phyloP scores from a whole-genome alignment of 345 rosid genomes.

The Syzygium oleosum region DNA sequence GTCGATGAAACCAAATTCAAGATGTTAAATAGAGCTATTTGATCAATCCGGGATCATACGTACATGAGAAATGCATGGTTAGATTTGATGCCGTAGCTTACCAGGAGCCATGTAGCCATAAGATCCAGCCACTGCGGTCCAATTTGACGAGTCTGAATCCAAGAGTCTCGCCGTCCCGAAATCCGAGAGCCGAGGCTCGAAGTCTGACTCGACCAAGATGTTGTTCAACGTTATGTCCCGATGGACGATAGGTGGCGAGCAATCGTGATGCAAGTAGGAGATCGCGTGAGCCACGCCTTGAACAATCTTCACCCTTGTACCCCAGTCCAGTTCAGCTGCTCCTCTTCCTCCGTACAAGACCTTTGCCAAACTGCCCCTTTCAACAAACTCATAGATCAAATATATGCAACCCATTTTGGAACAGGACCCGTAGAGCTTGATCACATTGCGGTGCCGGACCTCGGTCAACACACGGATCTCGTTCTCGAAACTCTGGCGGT shows the following conservation, averaged over 20 bases:
- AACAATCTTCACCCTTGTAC: constrained; percentile 30
- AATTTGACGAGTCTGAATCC: constrained; percentile 34
- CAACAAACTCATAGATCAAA: constrained; percentile 50
- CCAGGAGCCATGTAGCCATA: constrained; percentile 78
- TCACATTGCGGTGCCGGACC: constrained; percentile 48
- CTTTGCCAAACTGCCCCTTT: constrained; percentile 43
- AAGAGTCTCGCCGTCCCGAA: constrained; percentile 55
- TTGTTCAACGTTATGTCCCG: constrained; percentile 51
- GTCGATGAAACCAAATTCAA: background rate
- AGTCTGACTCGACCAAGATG: constrained; percentile 36
- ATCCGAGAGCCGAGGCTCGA: constrained; percentile 46
- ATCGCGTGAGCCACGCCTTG: constrained; percentile 56
- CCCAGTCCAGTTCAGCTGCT: constrained; percentile 28
- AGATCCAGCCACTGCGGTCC: constrained; percentile 50
- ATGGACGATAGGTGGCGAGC: constrained; percentile 50
- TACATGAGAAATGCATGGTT: background rate
- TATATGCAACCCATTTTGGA: constrained; percentile 30
- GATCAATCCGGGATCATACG: background rate
- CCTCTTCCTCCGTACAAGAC: constrained; percentile 26
- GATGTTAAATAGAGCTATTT: constrained; percentile 23
- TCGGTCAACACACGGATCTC: constrained; percentile 48
- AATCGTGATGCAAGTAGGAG: constrained; percentile 61
- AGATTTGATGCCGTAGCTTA: background rate
- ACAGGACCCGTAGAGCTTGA: constrained; percentile 31
- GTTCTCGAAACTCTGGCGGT: constrained; percentile 32